These are phyloP conservation scores for Scytalidium lignicola DNA, from an alignment of 2,329 filamentous ascomycete species.

Conservation along the genomic window DNA sequence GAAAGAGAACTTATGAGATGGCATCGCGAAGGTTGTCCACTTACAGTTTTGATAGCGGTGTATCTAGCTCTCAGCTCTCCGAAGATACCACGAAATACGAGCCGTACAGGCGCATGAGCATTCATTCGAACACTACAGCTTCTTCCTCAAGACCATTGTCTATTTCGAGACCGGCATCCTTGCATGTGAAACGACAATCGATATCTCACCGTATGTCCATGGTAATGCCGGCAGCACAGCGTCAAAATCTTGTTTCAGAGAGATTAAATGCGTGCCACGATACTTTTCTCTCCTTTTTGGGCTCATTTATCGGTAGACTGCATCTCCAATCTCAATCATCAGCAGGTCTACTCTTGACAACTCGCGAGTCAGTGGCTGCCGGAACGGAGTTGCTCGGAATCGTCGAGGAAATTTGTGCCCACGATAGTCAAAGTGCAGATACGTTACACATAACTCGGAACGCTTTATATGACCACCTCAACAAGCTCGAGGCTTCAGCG, in stretches of 20 bases:
- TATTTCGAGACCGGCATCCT: constrained; percentile 14
- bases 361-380: constrained; percentile 76
- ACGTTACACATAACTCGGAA: constrained; percentile 64
- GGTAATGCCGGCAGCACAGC: constrained; percentile 56
- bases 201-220: constrained; percentile 70
- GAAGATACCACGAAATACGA: constrained; percentile 25
- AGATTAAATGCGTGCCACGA: constrained; percentile 77
- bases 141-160: constrained; percentile 21
- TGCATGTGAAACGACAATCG: constrained; percentile 23
- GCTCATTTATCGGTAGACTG: constrained; percentile 84
- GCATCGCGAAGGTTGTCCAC: constrained; percentile 24
- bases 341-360: constrained; percentile 74
- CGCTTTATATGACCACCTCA: constrained; percentile 74
- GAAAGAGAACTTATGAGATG: constrained; percentile 35
- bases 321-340: constrained; percentile 91
- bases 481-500: constrained; percentile 74
- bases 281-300: constrained; percentile 82
- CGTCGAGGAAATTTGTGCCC: constrained; percentile 75
- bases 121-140: constrained; percentile 14
- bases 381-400: constrained; percentile 75
- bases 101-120: constrained; percentile 24
- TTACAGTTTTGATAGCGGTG: constrained; percentile 24
- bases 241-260: constrained; percentile 76
- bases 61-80: constrained; percentile 16
- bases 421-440: constrained; percentile 64